Evolutionary conservation across 2,329 filamentous ascomycete species (phyloP).

Genomic region (Epichloe typhina): DNA sequence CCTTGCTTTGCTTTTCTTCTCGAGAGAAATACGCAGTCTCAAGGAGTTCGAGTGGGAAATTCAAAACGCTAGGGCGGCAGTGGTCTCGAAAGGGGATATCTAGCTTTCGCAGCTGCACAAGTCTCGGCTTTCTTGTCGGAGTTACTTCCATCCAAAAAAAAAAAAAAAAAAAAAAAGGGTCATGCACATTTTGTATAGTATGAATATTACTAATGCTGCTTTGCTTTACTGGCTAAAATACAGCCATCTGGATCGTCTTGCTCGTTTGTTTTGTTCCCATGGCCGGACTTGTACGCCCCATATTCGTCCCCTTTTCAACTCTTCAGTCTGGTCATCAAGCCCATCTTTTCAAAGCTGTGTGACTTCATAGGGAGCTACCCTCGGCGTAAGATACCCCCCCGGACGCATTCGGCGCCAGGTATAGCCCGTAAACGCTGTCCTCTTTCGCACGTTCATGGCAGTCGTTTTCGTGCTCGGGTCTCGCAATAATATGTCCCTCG

Average conservation of each 20-base stretch:
- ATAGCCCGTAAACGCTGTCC: slow-evolving; percentile 78
- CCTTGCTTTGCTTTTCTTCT: slow-evolving; percentile 77
- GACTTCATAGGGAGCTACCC: not conserved
- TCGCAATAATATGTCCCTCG: slow-evolving; percentile 73
- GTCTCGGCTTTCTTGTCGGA: not conserved
- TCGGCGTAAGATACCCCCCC: slow-evolving; percentile 15
- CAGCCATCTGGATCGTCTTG: too few species aligned
- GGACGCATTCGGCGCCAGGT: slow-evolving; percentile 52
- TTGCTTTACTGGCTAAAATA: too few species aligned
- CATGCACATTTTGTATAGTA: not conserved
- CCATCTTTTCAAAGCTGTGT: not conserved
- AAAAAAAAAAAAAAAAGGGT: not conserved
- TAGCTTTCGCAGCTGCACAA: not conserved
- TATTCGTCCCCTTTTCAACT: not conserved
- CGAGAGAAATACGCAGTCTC: slow-evolving; percentile 67
- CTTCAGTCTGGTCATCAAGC: not conserved
- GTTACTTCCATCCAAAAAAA: too few species aligned
- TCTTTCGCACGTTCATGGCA: slow-evolving; percentile 71
- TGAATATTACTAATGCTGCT: slow-evolving; percentile 1
- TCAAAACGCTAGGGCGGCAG: slow-evolving; percentile 44
- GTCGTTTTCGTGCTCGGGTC: slow-evolving; percentile 52
- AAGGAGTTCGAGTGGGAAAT: slow-evolving; percentile 95
- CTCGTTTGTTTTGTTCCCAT: not conserved
- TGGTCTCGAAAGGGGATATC: slow-evolving; percentile 9
- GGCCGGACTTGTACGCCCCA: not conserved